Evolutionary conservation across 2,329 filamentous ascomycete genomes (phyloP).

Genomic region (Alternaria rosae): DNA sequence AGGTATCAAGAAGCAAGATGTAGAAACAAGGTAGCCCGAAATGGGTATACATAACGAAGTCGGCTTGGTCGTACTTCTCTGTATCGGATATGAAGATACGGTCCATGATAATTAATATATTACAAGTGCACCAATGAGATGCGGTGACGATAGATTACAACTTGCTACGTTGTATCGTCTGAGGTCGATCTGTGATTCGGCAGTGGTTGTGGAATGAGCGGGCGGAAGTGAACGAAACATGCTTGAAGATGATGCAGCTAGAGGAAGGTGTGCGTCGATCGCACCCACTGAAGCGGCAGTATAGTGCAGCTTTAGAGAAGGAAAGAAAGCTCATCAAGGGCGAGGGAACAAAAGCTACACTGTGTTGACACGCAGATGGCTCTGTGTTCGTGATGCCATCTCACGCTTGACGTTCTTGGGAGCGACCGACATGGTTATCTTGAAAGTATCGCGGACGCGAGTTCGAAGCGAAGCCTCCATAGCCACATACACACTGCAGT

Average conservation of each 20-base stretch:
- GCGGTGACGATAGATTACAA: not conserved
- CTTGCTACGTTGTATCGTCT: conserved; percentile 1
- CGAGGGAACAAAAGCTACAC: conserved; percentile 21
- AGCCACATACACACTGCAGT: conserved; percentile 38
- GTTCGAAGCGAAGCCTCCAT: conserved; percentile 45
- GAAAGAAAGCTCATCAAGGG: conserved; percentile 6
- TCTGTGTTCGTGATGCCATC: conserved; percentile 39
- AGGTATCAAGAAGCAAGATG: not conserved
- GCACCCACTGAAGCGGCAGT: not conserved
- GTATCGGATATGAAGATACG: not conserved
- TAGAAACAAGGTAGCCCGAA: not conserved
- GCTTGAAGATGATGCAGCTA: not conserved
- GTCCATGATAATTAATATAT: not conserved
- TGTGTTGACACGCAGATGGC: conserved; percentile 40
- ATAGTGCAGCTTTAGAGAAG: conserved; percentile 7
- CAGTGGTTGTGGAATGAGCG: not conserved
- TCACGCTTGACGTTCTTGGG: conserved; percentile 47
- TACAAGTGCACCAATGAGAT: conserved; percentile 15
- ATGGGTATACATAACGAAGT: not conserved
- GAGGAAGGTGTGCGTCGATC: not conserved
- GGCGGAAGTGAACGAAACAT: not conserved
- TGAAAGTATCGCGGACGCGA: conserved; percentile 47
- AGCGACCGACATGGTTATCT: conserved; percentile 46
- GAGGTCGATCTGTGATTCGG: not conserved
- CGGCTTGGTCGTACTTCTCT: not conserved